These are phyloP conservation scores for Dipteronia sinensis DNA, from an alignment of 345 rosid genomes.

Conservation along the genomic window DNA sequence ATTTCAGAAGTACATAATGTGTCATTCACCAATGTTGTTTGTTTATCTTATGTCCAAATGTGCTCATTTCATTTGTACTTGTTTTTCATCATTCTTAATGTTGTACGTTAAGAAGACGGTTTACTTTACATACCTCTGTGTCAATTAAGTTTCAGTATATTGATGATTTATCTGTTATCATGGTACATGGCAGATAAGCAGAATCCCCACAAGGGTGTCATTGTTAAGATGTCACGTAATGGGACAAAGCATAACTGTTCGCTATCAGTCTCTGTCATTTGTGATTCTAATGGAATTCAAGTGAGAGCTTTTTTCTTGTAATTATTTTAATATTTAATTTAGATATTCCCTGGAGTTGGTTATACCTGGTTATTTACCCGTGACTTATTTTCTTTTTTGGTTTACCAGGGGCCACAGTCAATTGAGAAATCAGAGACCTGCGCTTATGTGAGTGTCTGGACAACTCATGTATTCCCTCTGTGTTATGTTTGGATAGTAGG, in stretches of 20 bases:
- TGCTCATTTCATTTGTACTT: not conserved
- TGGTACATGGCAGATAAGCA: conserved; percentile 50
- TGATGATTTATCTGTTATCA: conserved; percentile 26
- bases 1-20: not conserved
- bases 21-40: not conserved
- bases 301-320: conserved; percentile 51
- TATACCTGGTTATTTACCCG: conserved; percentile 19
- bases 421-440: conserved; percentile 65
- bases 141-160: conserved; percentile 21
- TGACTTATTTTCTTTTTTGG: conserved; percentile 22
- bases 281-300: conserved; percentile 61
- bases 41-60: not conserved
- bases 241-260: conserved; percentile 57
- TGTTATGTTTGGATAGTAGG: not conserved
- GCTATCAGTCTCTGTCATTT: conserved; percentile 74
- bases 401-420: conserved; percentile 70
- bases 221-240: conserved; percentile 64
- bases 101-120: conserved; percentile 4
- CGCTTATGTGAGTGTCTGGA: conserved; percentile 63
- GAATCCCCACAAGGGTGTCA: conserved; percentile 80
- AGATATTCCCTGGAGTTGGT: conserved; percentile 16
- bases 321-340: conserved; percentile 19
- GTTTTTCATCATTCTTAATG: conserved; percentile 1
- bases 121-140: not conserved
- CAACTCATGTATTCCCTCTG: conserved; percentile 15